Evolutionary conservation across 2,329 filamentous ascomycete species (phyloP), one percentile per base, ranked within the genome.

Genomic region (Amauroascus niger): DNA sequence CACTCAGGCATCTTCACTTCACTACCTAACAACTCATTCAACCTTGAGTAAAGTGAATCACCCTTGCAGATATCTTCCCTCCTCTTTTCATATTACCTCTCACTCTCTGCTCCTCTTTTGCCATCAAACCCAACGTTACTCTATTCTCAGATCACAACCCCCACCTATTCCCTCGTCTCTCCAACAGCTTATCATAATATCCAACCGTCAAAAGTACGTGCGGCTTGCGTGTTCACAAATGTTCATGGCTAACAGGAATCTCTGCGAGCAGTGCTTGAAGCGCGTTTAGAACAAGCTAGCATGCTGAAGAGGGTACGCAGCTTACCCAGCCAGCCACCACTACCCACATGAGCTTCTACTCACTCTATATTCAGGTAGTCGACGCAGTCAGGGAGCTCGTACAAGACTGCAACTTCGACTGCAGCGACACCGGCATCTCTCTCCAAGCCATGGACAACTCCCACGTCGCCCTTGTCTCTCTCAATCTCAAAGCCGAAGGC

Each of bases 391-490:
- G 96, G 76, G 93, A 98, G 67, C 83, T 98, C 49, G 93, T 98
- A 52, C 93, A 97, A 74, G 93, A 98, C 76, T 98, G 93, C 84
- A 98, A 98, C 77, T 98, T 98, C 76, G 93, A 98, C 80, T 98
- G 94, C 86, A 98, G 97, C 86, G 94, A 98, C 79, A 91, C 88
- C 53, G 93, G 93, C 59, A 93, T 98, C 67, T 90, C 91, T 49
- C 87, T 98, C 54, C 93, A 98, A 75, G 93, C 93, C 67, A 98
- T 98, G 94, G 93, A 98, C 79, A 98, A 97, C 82, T 97, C 90
- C 49, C 93, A 98, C 75, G 93, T 98, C 65, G 93, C 93, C 58
- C 87, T 98, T 53, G 93, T 98, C 52, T 96, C 93, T 61, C 98
- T 98, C 93, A 84, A 95, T 79, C 86, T 98, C 71, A 93, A 93